Base-by-base conservation (phyloP, 306 rosid genomes). In the Castanea sativa region DNA sequence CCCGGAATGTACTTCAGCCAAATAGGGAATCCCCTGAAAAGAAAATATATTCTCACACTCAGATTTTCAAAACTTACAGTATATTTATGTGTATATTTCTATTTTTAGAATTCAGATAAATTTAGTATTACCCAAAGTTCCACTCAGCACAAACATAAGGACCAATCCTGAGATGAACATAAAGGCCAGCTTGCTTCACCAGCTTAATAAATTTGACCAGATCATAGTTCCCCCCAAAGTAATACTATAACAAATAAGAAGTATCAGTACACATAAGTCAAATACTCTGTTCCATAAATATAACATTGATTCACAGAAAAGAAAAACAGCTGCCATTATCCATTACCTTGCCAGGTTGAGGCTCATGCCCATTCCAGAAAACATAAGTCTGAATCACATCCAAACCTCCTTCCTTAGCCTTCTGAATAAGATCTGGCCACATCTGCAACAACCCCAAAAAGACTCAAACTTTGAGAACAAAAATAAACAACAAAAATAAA, bases 351-450 rank as follows among this genome's bases (percentile, higher is more conserved):
- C 97, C 99, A 33, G 87, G 98, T 30, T 90, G 85, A 89, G 99
- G 96, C 58, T 95, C 99, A 73, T 95, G 99, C 64, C 99, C 99
- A 91, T 95, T 95, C 99, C 99, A 95, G 84, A 95, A 95, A 56
- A 95, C 98, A 75, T 95, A 95, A 71, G 98, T 95, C 85, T 95
- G 92, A 88, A 95, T 88, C 59, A 91, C 99, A 91, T 95, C 99
- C 85, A 95, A 85, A 52, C 99, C 99, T 84, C 99, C 99, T 71
- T 93, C 93, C 80, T 93, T 95, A 5, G 99, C 99, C 86, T 90
- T 95, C 85, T 93, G 97, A 78, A 95, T 91, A 86, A 95, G 98
- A 91, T 95, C 98, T 83, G 99, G 98, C 99, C 99, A 95, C 99
- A 95, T 95, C 99, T 95, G 84, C 79, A 65, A 67, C 21, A 75